Conservation (phyloP, 495 filamentous ascomycete species). For the Bryoglossum gracile region DNA sequence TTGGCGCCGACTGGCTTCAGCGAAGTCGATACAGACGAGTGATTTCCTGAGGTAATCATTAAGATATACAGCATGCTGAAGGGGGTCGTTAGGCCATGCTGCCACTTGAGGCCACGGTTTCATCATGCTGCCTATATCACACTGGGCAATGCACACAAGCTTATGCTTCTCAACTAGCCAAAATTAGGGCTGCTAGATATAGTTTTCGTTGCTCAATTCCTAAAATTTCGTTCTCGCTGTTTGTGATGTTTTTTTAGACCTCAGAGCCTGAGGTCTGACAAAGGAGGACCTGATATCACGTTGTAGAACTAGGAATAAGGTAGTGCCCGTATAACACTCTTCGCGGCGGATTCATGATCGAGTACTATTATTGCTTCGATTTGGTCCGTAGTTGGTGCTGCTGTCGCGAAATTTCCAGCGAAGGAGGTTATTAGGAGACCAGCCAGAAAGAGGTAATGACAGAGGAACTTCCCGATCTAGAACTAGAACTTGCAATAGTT, state of each 20-base stretch:
- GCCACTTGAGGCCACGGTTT: conserved; percentile 3
- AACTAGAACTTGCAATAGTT: too few relatives aligned
- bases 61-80: conserved; percentile 3
- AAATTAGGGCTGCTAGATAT: neutral
- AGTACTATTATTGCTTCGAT: too few relatives aligned
- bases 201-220: conserved; percentile 10
- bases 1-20: conserved; percentile 1
- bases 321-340: too few relatives aligned
- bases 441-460: too few relatives aligned
- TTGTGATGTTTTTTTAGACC: neutral
- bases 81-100: conserved; percentile 1
- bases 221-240: conserved; percentile 13
- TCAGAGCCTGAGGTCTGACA: too few relatives aligned
- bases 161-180: neutral
- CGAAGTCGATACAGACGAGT: conserved; percentile 4
- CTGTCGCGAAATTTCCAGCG: too few relatives aligned
- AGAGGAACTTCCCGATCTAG: too few relatives aligned
- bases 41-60: conserved; percentile 7
- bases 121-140: conserved; percentile 12
- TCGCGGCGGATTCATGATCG: too few relatives aligned
- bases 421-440: too few relatives aligned
- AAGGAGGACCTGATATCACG: too few relatives aligned
- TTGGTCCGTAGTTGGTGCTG: too few relatives aligned
- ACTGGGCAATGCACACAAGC: neutral
- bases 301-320: too few relatives aligned